Conservation (phyloP, 768 basidiomycete genomes). For the Tubosaeta sp. region DNA sequence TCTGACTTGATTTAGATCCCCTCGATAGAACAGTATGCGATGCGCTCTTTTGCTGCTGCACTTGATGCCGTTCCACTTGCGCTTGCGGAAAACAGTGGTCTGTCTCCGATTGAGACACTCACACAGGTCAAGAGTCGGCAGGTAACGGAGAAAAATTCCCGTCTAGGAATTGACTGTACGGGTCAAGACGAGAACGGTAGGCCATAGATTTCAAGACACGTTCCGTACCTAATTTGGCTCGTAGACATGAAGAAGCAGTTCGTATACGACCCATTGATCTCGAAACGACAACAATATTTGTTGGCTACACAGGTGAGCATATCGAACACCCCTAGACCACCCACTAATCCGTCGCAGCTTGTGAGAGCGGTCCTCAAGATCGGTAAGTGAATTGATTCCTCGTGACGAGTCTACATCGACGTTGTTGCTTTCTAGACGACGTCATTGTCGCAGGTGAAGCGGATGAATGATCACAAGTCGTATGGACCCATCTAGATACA, state of each 20-base stretch:
- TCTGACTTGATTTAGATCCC: slow-evolving; percentile 58
- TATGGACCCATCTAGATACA: slow-evolving; percentile 20
- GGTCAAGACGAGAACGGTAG: slow-evolving; percentile 81
- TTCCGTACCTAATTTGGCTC: background rate
- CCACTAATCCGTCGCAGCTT: slow-evolving; percentile 41
- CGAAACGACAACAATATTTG: slow-evolving; percentile 94
- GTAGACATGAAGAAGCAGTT: slow-evolving; percentile 97
- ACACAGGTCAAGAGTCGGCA: slow-evolving; percentile 93
- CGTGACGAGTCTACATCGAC: slow-evolving; percentile 1
- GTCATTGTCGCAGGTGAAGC: slow-evolving; percentile 71
- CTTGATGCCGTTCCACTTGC: slow-evolving; percentile 94
- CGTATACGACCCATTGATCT: slow-evolving; percentile 95
- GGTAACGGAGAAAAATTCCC: slow-evolving; percentile 77
- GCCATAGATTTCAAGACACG: slow-evolving; percentile 18
- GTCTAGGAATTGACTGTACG: slow-evolving; percentile 90
- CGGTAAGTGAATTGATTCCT: slow-evolving; percentile 41
- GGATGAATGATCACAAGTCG: slow-evolving; percentile 46
- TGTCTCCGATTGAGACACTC: slow-evolving; percentile 96
- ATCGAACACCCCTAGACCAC: background rate
- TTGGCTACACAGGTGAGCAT: slow-evolving; percentile 84
- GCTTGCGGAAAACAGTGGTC: slow-evolving; percentile 94
- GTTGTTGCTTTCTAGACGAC: slow-evolving; percentile 50
- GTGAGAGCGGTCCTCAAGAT: slow-evolving; percentile 88
- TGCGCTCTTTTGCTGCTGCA: slow-evolving; percentile 97
- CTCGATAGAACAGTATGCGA: slow-evolving; percentile 98